A percentile compares a stretch with the other conserved stretches of the same genome.
phyloP scores from a whole-genome alignment of 225 moss, liverwort and hornwort genomes.

The Climacium dendroides region DNA sequence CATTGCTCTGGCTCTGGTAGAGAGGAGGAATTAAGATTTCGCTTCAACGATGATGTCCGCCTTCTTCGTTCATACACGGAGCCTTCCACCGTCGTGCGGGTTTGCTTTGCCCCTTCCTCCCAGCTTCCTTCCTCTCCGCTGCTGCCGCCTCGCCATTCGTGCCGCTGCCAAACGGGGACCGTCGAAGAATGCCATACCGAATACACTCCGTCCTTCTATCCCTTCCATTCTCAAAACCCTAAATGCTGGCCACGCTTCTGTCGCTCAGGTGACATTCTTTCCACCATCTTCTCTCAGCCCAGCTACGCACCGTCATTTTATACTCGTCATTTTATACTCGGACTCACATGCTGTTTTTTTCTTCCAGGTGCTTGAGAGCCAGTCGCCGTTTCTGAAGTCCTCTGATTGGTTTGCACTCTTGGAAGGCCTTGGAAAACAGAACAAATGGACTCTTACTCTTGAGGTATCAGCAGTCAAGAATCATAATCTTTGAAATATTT shows the following conservation, averaged over 20 bases:
- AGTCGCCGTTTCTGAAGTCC: slow-evolving; percentile 41
- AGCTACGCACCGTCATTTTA: not conserved
- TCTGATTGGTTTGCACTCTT: slow-evolving; percentile 72
- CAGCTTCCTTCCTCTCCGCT: not conserved
- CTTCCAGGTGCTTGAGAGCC: slow-evolving; percentile 44
- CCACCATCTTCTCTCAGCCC: not conserved
- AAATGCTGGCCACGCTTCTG: slow-evolving; percentile 7
- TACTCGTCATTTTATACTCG: not conserved
- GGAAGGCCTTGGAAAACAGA: slow-evolving; percentile 67
- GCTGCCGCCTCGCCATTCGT: not conserved
- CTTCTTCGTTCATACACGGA: not conserved
- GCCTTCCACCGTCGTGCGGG: not conserved
- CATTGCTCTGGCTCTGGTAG: not conserved
- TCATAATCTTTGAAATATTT: not conserved
- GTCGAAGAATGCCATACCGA: not conserved
- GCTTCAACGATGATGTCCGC: not conserved
- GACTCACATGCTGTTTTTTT: not conserved
- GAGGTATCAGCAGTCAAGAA: slow-evolving; percentile 51
- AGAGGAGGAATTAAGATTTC: not conserved
- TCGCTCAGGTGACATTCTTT: not conserved
- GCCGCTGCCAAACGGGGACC: slow-evolving; percentile 1
- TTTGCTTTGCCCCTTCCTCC: not conserved
- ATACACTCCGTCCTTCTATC: slow-evolving; percentile 1
- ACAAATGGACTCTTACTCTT: slow-evolving; percentile 69
- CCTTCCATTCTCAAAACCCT: slow-evolving; percentile 14